These are phyloP conservation scores for Zygosaccharomyces pseudobailii DNA, from an alignment of 1,139 yeast genomes.

Conservation along the genomic window DNA sequence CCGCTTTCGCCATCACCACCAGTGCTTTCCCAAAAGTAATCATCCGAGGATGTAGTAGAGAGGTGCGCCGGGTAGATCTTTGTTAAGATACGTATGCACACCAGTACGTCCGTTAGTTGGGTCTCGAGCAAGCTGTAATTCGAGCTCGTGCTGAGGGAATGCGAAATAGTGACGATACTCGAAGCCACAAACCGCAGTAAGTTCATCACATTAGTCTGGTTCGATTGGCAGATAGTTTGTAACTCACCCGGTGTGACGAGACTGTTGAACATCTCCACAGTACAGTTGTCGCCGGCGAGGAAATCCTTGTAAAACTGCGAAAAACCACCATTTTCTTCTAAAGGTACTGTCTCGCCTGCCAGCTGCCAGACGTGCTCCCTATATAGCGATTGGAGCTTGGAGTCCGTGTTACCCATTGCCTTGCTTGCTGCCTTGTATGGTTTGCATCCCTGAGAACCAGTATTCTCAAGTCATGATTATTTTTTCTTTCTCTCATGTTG, in stretches of 20 bases:
- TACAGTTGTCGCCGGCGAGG: slow-evolving; percentile 14
- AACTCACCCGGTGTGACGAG: slow-evolving; percentile 55
- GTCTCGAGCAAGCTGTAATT: slow-evolving; percentile 9
- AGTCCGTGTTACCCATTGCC: slow-evolving; percentile 67
- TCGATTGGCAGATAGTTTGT: slow-evolving; percentile 53
- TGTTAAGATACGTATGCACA: slow-evolving; percentile 62
- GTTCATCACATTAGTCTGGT: slow-evolving; percentile 50
- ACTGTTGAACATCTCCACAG: slow-evolving; percentile 30
- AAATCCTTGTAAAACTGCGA: slow-evolving; percentile 18
- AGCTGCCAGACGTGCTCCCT: slow-evolving; percentile 60
- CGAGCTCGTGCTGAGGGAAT: slow-evolving; percentile 3
- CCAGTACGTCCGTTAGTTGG: slow-evolving; percentile 37
- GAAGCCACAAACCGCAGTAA: slow-evolving; percentile 43
- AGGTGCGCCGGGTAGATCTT: slow-evolving; percentile 63
- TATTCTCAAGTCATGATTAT: neutral
- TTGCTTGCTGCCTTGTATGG: neutral
- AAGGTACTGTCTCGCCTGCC: slow-evolving; percentile 37
- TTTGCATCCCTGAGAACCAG: neutral
- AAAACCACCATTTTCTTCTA: slow-evolving; percentile 9
- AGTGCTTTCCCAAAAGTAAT: slow-evolving; percentile 42
- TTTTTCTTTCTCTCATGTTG: neutral
- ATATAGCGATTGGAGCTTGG: slow-evolving; percentile 46
- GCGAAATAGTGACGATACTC: slow-evolving; percentile 22
- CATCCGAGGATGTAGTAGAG: slow-evolving; percentile 42
- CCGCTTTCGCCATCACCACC: slow-evolving; percentile 11